Percentiles rank a stretch among this genome's conserved stretches.
Conservation (phyloP, 1,139 yeast species). For the Diutina rugosa region DNA sequence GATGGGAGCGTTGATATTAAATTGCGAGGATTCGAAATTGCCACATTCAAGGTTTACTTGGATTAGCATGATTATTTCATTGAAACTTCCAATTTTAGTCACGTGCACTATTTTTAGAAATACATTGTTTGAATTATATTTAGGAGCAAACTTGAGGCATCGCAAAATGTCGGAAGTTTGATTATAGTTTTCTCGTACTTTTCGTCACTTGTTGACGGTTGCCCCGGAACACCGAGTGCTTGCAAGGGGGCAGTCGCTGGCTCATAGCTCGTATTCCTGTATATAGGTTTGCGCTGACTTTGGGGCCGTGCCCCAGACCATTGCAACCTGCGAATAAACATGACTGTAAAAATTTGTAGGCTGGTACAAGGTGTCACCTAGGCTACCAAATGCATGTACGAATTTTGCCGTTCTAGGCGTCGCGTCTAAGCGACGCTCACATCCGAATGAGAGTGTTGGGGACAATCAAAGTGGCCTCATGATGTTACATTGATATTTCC, state of each 20-base stretch:
- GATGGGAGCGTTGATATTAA: slow-evolving; percentile 26
- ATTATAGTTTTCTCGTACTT: not conserved
- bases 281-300: not conserved
- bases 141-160: not conserved
- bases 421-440: not conserved
- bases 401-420: not conserved
- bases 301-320: not conserved
- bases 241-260: not conserved
- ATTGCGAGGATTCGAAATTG: slow-evolving; percentile 70
- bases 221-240: not conserved
- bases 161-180: not conserved
- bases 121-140: not conserved
- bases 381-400: not conserved
- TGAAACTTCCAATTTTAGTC: not conserved
- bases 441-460: not conserved
- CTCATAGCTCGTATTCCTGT: not conserved
- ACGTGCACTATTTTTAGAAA: not conserved
- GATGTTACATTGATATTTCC: not conserved
- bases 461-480: not conserved
- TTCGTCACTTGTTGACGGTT: not conserved
- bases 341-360: not conserved
- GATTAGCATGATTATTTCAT: not conserved
- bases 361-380: not conserved
- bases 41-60: slow-evolving; percentile 35
- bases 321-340: not conserved